Evolutionary conservation across 139 green algal genomes (phyloP), one percentile per base, ranked within the genome.

Genomic region (Microglena sp.): DNA sequence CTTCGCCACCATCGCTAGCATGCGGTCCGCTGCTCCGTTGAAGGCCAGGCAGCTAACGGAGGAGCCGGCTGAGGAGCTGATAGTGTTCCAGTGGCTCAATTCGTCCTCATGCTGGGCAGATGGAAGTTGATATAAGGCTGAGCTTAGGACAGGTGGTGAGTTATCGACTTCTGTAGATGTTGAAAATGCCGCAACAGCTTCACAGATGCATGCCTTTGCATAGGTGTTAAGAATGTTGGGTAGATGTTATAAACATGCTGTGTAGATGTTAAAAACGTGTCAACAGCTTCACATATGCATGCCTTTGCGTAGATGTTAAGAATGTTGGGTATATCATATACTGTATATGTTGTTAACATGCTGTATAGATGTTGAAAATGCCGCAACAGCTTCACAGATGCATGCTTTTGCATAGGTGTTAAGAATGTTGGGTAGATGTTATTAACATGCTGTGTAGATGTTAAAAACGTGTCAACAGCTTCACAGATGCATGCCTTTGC

Each of bases 51-150:
- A 22, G 30, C 33, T 26, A 8, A 8, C 21, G 11, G 5, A 27
- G 6, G 4, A 53, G 31, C 32, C 32, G 33, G 31, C 11, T n/a
- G 58, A 11, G 5, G 58, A 65, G 31, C 4, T 8, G 15, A 58
- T 15, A 8, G 6, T 7, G 24, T 67, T 43, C 60, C 60, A 67
- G 36, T 67, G 60, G n/a, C 60, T 58, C 22, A 57, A 4, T 26
- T 67, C 60, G 31, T 56, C 60, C 8, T 67, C 60, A 5, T 26
- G n/a, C 60, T 67, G 60, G 33, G 28, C 7, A 62, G 57, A 5
- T 4, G 50, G 21, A 4, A 46, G 30, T 29, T 18, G 50, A 59
- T 30, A 6, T 31, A 30, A 59, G 11, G 26, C 21, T 11, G 50
- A 27, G 6, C 50, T 59, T 30, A 59, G 15, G 11, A 59, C 50